These are phyloP conservation scores for Tulasnella calospora DNA, from an alignment of 768 basidiomycete genomes.

Conservation along the genomic window DNA sequence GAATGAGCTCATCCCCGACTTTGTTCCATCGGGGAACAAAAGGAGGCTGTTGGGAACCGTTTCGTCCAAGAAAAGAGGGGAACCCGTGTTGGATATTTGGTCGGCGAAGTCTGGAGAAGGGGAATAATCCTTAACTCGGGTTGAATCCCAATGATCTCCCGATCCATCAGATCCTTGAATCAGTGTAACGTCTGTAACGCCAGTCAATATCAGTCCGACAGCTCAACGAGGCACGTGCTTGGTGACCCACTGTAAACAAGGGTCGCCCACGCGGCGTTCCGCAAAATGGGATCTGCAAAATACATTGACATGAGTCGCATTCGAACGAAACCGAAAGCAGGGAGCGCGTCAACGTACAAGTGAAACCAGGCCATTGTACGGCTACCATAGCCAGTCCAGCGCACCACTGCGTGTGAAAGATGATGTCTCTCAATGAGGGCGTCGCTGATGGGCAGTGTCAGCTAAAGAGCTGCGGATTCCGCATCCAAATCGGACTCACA, in stretches of 20 bases:
- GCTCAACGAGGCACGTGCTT: not conserved
- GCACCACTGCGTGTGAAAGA: constrained; percentile 86
- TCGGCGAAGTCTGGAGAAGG: constrained; percentile 68
- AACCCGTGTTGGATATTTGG: constrained; percentile 64
- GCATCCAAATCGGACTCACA: constrained; percentile 49
- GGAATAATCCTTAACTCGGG: constrained; percentile 51
- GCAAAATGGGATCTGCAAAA: constrained; percentile 74
- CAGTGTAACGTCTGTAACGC: constrained; percentile 63
- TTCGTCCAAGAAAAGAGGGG: constrained; percentile 72
- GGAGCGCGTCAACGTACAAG: constrained; percentile 53
- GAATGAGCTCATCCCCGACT: constrained; percentile 70
- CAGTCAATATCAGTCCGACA: not conserved
- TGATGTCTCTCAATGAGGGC: constrained; percentile 84
- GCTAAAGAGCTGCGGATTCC: constrained; percentile 23
- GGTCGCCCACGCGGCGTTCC: constrained; percentile 84
- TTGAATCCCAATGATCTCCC: constrained; percentile 61
- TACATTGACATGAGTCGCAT: not conserved
- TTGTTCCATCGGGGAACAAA: constrained; percentile 49
- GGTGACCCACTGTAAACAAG: constrained; percentile 39
- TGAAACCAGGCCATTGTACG: constrained; percentile 89
- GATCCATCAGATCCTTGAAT: constrained; percentile 43
- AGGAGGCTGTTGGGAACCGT: constrained; percentile 62
- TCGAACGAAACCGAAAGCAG: not conserved
- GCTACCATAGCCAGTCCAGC: constrained; percentile 81
- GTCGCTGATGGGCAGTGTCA: constrained; percentile 55